Percentiles rank a stretch among this genome's conserved stretches.
Conservation (phyloP, 2,329 filamentous ascomycete species). For the Calcarisporium arbuscula region DNA sequence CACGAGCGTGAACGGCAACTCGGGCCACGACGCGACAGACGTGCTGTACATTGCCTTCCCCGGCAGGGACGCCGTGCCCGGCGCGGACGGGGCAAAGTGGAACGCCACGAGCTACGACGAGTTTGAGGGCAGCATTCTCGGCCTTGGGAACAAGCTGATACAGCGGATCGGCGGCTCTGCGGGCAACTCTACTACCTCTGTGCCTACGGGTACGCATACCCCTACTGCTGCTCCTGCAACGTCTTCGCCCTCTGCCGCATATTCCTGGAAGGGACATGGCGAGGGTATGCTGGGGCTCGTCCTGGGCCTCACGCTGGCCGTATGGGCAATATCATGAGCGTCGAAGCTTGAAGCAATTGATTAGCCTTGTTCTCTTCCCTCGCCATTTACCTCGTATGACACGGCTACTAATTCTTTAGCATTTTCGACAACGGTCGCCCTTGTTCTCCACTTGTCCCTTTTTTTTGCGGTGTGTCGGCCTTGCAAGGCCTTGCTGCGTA, state of each 20-base stretch:
- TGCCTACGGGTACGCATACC: slow-evolving; percentile 4
- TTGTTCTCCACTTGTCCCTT: no score
- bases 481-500: no score
- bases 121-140: slow-evolving; percentile 48
- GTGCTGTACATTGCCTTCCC: slow-evolving; percentile 58
- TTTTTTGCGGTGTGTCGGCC: no score
- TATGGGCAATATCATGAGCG: no score
- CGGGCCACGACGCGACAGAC: slow-evolving; percentile 49
- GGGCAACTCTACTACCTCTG: slow-evolving; percentile 1
- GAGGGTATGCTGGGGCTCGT: slow-evolving; percentile 9
- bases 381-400: no score
- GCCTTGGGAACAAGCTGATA: slow-evolving; percentile 47
- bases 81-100: slow-evolving; percentile 48
- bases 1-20: slow-evolving; percentile 44
- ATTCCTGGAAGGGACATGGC: slow-evolving; percentile 14
- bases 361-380: no score
- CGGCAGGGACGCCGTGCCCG: slow-evolving; percentile 50
- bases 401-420: no score
- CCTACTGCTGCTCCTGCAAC: not conserved
- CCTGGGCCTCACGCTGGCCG: slow-evolving; percentile 5
- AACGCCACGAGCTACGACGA: slow-evolving; percentile 37
- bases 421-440: no score
- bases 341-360: no score
- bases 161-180: slow-evolving; percentile 15
- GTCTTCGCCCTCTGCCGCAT: slow-evolving; percentile 5